Conservation (phyloP, 2,329 filamentous ascomycete species). For the Lachnellula occidentalis region DNA sequence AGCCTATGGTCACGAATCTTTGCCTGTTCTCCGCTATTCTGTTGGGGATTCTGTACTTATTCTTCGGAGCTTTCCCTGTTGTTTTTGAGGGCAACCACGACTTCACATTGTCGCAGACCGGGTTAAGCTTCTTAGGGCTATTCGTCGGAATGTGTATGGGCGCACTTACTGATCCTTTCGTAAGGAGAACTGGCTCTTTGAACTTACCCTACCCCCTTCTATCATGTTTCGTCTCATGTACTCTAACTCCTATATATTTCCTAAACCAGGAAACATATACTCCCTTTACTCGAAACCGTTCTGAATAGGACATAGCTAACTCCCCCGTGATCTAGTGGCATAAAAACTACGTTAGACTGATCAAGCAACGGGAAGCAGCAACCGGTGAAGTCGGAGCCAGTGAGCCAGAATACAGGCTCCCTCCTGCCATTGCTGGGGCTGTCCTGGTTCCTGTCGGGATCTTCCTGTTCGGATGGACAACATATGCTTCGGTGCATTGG, state of each 20-base stretch:
- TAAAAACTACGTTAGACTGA: slow-evolving; percentile 51
- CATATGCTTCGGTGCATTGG: slow-evolving; percentile 69
- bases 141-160: slow-evolving; percentile 62
- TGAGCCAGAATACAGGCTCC: slow-evolving; percentile 83
- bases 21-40: slow-evolving; percentile 79
- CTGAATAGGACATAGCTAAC: no score
- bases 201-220: no score
- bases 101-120: slow-evolving; percentile 73
- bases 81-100: slow-evolving; percentile 71
- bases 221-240: no score
- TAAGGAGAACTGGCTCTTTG: no score
- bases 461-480: slow-evolving; percentile 87
- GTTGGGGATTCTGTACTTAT: slow-evolving; percentile 84
- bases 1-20: slow-evolving; percentile 81
- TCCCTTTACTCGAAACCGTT: no score
- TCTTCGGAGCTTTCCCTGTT: slow-evolving; percentile 82
- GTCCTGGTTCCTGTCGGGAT: slow-evolving; percentile 73
- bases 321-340: no score
- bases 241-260: no score
- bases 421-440: slow-evolving; percentile 68
- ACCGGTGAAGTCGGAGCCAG: slow-evolving; percentile 44
- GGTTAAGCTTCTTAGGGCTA: slow-evolving; percentile 71
- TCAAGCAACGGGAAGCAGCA: slow-evolving; percentile 40
- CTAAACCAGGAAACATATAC: no score
- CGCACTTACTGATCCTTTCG: slow-evolving; percentile 57